phyloP scores from a whole-genome alignment of 2,329 filamentous ascomycete species.

The Orbilia brochopaga region DNA sequence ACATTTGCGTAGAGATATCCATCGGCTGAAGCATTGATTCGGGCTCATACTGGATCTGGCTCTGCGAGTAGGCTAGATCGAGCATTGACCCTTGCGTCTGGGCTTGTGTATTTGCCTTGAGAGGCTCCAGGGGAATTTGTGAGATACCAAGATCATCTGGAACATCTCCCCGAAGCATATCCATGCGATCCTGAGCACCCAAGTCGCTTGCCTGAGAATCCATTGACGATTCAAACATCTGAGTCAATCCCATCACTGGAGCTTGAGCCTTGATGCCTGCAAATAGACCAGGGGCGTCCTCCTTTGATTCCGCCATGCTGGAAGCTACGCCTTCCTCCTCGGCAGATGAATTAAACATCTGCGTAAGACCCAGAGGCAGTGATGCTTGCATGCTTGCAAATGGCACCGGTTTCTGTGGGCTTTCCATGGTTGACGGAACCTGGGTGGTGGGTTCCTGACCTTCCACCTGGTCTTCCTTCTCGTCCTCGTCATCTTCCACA shows the following conservation, averaged over 20 bases:
- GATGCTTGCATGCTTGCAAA: conserved; percentile 20
- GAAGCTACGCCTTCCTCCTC: conserved; percentile 52
- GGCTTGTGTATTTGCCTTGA: conserved; percentile 3
- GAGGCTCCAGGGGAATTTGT: conserved; percentile 31
- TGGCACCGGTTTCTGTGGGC: conserved; percentile 24
- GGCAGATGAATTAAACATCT: conserved; percentile 53
- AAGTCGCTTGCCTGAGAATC: conserved; percentile 15
- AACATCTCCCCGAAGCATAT: conserved; percentile 33
- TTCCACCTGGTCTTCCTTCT: conserved; percentile 11
- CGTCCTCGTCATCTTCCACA: conserved; percentile 34
- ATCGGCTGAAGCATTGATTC: conserved; percentile 26
- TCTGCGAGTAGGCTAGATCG: conserved; percentile 46
- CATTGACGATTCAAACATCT: conserved; percentile 51
- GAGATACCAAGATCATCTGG: conserved; percentile 40
- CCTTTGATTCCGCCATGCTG: conserved; percentile 7
- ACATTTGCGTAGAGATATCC: conserved; percentile 36
- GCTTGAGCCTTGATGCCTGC: conserved; percentile 17
- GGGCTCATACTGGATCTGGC: conserved; percentile 48
- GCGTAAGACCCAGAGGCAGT: conserved; percentile 35
- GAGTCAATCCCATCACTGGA: conserved; percentile 43
- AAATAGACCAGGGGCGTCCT: conserved; percentile 21
- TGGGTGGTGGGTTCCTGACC: conserved; percentile 23
- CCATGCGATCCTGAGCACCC: conserved; percentile 30
- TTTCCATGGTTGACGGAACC: conserved; percentile 20
- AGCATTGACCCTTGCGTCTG: conserved; percentile 33